phyloP scores from a whole-genome alignment of 305 asterid genomes.

The Fraxinus dipetala region DNA sequence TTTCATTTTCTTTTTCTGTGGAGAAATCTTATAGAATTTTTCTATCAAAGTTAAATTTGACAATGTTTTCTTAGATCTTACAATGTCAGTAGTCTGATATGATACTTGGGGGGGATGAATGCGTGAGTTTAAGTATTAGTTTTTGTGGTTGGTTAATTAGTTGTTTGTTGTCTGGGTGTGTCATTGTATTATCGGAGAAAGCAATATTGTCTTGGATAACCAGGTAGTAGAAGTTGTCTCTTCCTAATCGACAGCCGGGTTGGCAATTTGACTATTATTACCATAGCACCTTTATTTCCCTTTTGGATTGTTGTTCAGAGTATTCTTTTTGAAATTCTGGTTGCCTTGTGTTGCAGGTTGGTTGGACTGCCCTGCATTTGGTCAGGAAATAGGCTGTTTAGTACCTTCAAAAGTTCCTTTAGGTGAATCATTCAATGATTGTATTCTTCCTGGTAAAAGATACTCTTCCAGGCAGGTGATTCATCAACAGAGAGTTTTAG shows the following conservation, averaged over 20 bases:
- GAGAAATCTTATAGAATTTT: background rate
- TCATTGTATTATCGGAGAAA: constrained; percentile 1
- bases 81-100: background rate
- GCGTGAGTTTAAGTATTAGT: background rate
- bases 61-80: background rate
- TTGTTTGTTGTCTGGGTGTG: background rate
- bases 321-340: background rate
- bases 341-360: constrained; percentile 58
- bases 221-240: background rate
- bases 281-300: background rate
- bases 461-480: constrained; percentile 89
- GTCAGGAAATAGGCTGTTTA: constrained; percentile 66
- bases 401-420: constrained; percentile 97
- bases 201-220: background rate
- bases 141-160: background rate
- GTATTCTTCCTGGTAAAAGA: constrained; percentile 77
- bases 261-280: constrained; percentile 6
- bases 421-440: constrained; percentile 75
- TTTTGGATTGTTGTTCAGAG: constrained; percentile 10
- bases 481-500: constrained; percentile 68
- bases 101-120: background rate
- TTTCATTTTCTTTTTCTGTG: background rate
- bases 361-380: constrained; percentile 87
- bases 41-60: constrained; percentile 7
- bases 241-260: constrained; percentile 1